Evolutionary conservation across 176 grass and related monocot genomes (phyloP).

Genomic region (Puya raimondii): DNA sequence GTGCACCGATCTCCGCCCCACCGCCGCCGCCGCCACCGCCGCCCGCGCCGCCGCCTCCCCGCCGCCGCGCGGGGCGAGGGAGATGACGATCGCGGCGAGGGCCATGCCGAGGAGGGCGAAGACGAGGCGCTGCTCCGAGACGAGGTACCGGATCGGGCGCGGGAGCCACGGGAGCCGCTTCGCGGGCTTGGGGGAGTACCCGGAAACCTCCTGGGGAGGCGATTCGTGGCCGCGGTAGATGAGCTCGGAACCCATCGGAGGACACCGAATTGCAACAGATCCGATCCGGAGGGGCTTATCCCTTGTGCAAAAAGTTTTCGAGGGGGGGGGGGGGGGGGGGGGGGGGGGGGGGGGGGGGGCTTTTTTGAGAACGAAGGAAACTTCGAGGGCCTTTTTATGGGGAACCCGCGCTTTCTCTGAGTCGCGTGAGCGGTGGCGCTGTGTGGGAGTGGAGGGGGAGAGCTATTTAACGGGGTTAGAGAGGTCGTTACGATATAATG

Average conservation of each 20-base stretch:
- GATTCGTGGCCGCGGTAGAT: conserved; percentile 43
- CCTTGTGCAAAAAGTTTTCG: conserved; percentile 7
- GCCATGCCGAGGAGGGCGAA: conserved; percentile 74
- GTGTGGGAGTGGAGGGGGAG: not conserved
- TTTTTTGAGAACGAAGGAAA: not conserved
- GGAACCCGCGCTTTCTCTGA: not conserved
- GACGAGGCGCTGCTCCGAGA: conserved; percentile 51
- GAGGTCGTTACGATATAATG: not conserved
- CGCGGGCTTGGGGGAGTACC: conserved; percentile 37
- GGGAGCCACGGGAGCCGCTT: conserved; percentile 56
- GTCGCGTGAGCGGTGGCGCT: not conserved
- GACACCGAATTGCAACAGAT: not conserved
- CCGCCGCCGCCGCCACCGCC: not conserved
- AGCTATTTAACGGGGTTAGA: not conserved
- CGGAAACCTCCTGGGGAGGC: conserved; percentile 8
- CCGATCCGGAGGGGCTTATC: not conserved
- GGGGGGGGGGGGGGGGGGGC: too few relatives aligned
- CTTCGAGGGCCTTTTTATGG: not conserved
- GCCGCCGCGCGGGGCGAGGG: conserved; percentile 18
- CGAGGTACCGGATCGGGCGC: conserved; percentile 45
- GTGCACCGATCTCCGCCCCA: not conserved
- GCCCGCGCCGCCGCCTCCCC: not conserved
- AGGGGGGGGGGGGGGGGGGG: too few relatives aligned
- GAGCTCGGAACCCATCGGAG: conserved; percentile 70
- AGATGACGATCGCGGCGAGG: conserved; percentile 46